Evolutionary conservation across 768 basidiomycete genomes (phyloP), one percentile per base, ranked within the genome.

Genomic region (Trametes coccinea): DNA sequence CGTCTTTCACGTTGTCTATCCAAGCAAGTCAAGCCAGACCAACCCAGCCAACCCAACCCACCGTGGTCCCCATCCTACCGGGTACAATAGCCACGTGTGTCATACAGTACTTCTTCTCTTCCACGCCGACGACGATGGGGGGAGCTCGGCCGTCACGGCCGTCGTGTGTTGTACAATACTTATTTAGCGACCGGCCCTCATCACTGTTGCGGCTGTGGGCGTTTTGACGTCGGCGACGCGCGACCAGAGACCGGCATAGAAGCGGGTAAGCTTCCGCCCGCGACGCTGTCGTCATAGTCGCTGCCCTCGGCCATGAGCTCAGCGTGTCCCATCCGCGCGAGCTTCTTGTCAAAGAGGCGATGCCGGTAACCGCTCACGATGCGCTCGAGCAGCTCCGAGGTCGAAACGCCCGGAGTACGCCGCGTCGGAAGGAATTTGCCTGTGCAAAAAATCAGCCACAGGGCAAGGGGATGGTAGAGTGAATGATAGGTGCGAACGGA

Each of bases 381-480:
- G 29, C 97, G 88, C 71, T 93, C 93, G 40, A 99, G 83, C 17
- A 98, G 81, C 40, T 92, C 89, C 0, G 95, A 96, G 0, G 97
- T 99, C 9, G 95, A 97, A 8, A 98, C 85, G 8, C 94, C 93
- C 0, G 93, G 93, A 4, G 97, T 98, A 54, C 96, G 89, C 13
- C 94, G 85, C 2, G 96, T 99, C 0, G 97, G 96, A 45, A 98
- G 80, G 74, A 99, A 98, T 78, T 90, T 90, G 49, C 96, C 96
- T 95, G 65, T 34, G 49, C 14, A 39, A 53, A 45, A 39, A 30
- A 30, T 22, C 31, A 5, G 29, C 27, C 22, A 22, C 22, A 22
- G 22, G 22, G 22, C 22, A 22, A 22, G 22, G 34, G 50, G 5
- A 22, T 29, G 39, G 14, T 54, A 9, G 16, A 17, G 6, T 9